A percentile compares a stretch with the other conserved stretches of the same genome.
Evolutionary conservation across 768 basidiomycete species (phyloP).

Genomic region (Pleurotus giganteus): DNA sequence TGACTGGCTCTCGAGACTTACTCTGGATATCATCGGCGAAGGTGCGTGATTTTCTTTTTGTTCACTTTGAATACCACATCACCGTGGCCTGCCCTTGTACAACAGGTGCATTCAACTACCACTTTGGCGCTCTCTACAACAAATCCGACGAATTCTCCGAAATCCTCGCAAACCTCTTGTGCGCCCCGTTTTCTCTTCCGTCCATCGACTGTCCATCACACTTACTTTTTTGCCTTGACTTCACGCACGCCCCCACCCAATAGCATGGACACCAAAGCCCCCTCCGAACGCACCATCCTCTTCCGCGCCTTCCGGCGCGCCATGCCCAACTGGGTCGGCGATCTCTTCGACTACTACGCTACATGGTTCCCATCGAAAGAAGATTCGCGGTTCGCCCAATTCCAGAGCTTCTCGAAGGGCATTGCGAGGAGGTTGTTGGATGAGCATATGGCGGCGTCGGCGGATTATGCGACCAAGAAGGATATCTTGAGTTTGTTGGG

Average conservation of each 20-base stretch:
- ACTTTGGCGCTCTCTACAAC: constrained; percentile 51
- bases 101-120: constrained; percentile 53
- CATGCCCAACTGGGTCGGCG: constrained; percentile 1
- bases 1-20: constrained; percentile 46
- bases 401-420: not conserved
- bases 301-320: constrained; percentile 3
- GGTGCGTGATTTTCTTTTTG: constrained; percentile 24
- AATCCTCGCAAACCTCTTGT: constrained; percentile 53
- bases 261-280: constrained; percentile 2
- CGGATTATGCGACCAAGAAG: constrained; percentile 12
- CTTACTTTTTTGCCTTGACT: no score
- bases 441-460: not conserved
- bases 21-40: constrained; percentile 52
- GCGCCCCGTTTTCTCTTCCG: constrained; percentile 7
- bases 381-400: not conserved
- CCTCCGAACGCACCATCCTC: not conserved
- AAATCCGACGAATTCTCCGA: constrained; percentile 50
- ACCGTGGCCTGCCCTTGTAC: not conserved
- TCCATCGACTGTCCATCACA: not conserved
- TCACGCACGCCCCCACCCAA: no score
- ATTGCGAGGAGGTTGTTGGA: not conserved
- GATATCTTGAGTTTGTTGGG: constrained; percentile 27
- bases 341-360: not conserved
- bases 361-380: constrained; percentile 1
- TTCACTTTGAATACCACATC: not conserved